Base-by-base conservation (phyloP, 2,329 filamentous ascomycete genomes). In the Colletotrichum noveboracense region DNA sequence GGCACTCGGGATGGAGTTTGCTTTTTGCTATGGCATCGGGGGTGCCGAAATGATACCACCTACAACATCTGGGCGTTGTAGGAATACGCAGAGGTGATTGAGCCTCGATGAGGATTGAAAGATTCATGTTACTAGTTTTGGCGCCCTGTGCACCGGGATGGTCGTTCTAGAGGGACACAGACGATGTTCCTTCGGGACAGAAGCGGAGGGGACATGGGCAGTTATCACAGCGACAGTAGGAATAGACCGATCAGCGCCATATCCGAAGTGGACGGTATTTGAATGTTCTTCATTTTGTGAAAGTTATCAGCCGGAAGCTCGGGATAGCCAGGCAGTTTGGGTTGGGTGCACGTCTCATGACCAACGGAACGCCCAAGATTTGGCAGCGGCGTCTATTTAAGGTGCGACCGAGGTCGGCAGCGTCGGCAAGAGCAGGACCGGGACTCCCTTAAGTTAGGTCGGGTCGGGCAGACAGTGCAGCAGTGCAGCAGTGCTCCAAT, bases 41-140 rank as follows among this genome's bases (percentile, higher is more conserved):
- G 62, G 32, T n/a, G 36, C 58, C 32, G 74, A 32, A 65, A 65
- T 69, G 74, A 74, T 74, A 76, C 70, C 74, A 76, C 58, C 18
- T 74, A 70, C 74, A 52, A 55, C 26, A 69, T 69, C 43, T 68
- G 48, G 70, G 74, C 56, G 70, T 76, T 76, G 71, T 55, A 14
- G 67, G 36, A 34, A 32, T 18, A 30, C 43, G n/a, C n/a, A 21
- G 43, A 21, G n/a, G 43, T 21, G n/a, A 52, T 52, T 21, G n/a
- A 52, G 43, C 43, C 43, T 52, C 43, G n/a, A 52, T 21, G 43
- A 21, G 43, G n/a, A 52, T 52, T 52, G 43, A 52, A 21, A 52
- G n/a, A 52, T 52, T 52, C 43, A 21, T 21, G 43, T 52, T 13
- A 52, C n/a, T 21, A 21, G n/a, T 21, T 52, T 52, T 52, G 43